Percentiles rank a stretch among this genome's conserved stretches.
phyloP scores from a whole-genome alignment of 1,284 basidiomycete genomes.

The Cutaneotrichosporon dermatis region DNA sequence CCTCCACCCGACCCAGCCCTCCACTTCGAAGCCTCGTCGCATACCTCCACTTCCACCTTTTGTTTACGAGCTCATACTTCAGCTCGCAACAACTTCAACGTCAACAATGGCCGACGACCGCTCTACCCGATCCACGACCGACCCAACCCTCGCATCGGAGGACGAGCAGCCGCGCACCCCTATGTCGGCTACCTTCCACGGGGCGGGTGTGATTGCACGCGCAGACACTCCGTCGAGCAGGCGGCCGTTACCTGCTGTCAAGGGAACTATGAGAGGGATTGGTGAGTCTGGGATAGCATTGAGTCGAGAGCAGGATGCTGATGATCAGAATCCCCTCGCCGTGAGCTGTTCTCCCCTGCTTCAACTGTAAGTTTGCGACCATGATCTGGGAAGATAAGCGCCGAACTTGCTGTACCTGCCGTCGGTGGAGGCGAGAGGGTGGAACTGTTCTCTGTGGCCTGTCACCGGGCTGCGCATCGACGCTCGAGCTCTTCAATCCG shows the following conservation, averaged over 20 bases:
- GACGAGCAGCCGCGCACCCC: neutral
- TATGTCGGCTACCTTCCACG: neutral
- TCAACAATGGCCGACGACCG: conserved; percentile 1
- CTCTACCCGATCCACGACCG: neutral
- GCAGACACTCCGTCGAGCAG: neutral
- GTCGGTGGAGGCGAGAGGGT: too few species aligned
- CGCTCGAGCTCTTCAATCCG: too few species aligned
- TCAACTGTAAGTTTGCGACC: conserved; percentile 1
- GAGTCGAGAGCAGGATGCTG: too few species aligned
- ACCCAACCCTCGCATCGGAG: neutral
- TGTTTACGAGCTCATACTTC: neutral
- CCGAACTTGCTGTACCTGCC: too few species aligned
- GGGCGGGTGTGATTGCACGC: too few species aligned
- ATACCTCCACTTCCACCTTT: neutral
- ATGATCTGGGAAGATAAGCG: neutral
- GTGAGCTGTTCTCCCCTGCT: conserved; percentile 5
- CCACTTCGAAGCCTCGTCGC: neutral
- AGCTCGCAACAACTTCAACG: neutral
- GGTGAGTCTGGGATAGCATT: conserved; percentile 11
- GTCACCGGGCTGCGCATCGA: too few species aligned
- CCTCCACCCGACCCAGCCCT: neutral
- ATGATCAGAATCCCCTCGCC: conserved; percentile 4
- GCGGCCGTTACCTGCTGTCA: conserved; percentile 27
- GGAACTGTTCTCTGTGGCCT: too few species aligned
- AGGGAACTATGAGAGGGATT: conserved; percentile 31